Base-by-base conservation (phyloP, 148 eudicot species). In the Rhododendron kiyosumense region DNA sequence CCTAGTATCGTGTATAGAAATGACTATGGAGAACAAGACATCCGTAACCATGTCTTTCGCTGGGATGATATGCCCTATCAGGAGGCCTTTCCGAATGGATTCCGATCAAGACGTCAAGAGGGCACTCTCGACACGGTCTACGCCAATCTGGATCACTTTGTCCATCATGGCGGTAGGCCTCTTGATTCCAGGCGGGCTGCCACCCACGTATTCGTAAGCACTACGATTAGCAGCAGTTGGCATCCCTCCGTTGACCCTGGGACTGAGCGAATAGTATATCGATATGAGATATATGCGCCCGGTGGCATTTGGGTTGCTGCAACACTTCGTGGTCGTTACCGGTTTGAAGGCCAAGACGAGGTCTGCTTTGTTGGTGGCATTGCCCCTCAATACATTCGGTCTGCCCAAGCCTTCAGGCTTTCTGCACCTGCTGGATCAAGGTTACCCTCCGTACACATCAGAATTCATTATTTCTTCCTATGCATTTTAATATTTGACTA, bases 61-160 rank as follows among this genome's bases (percentile, higher is more conserved):
- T 87, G 84, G 88, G 84, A 78, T 74, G 17, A 38, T n/a, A 30
- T 34, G 9, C 28, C 26, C 4, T 78, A 34, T 7, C 12, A 51
- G 6, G 49, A 78, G 0, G 81, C 51, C 14, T 87, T 87, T 49
- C 18, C 3, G 28, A 36, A 87, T 26, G 88, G 88, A 43, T 79
- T 87, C 74, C 78, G 78, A 18, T 38, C 48, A 51, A 65, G 79
- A 49, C 46, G 79, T 24, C 80, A 87, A 84, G 38, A 45, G 7
- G 52, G 28, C 59, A 87, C 86, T 8, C 84, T 34, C 22, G 80
- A 79, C 71, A 15, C 15, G 15, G 32, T 69, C 15, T 51, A 51
- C 54, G 15, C 10, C 54, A 13, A 4, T 51, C 15, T 51, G 17
- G 54, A 51, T 10, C 4, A 3, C 12, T 51, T 1, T 13, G 54